Conservation (phyloP, 2,329 filamentous ascomycete species). For the Moelleriella libera region DNA sequence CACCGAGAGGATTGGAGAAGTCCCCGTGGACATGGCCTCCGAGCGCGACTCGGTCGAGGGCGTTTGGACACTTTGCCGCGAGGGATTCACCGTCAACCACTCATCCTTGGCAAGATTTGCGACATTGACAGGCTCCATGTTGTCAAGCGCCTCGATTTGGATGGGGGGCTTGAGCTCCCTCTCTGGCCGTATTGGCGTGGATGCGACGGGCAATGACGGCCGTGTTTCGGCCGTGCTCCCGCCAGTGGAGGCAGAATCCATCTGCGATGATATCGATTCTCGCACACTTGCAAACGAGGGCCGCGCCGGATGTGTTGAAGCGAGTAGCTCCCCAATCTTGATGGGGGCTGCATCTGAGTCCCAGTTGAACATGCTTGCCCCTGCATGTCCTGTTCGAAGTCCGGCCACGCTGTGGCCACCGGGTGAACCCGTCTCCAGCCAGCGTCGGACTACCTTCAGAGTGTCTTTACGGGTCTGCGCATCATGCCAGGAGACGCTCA, state of each 20-base stretch:
- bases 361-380: constrained; percentile 46
- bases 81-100: no score
- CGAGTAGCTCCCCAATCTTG: constrained; percentile 26
- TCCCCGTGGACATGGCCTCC: no score
- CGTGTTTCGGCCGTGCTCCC: constrained; percentile 3
- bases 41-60: no score
- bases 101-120: no score
- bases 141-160: no score
- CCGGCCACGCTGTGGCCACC: constrained; percentile 30
- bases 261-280: constrained; percentile 11
- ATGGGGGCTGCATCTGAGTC: constrained; percentile 37
- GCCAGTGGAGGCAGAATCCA: constrained; percentile 13
- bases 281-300: constrained; percentile 11
- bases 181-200: no score
- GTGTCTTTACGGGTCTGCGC: constrained; percentile 39
- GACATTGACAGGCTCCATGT: no score
- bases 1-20: no score
- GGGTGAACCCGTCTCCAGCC: constrained; percentile 52
- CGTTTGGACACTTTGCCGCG: no score
- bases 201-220: no score
- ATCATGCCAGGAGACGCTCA: constrained; percentile 41
- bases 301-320: constrained; percentile 8
- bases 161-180: no score
- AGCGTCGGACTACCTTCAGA: constrained; percentile 44
- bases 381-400: constrained; percentile 22